A percentile compares a stretch with the other conserved stretches of the same genome.
These are phyloP conservation scores for Termitomyces sp. DNA, from an alignment of 768 basidiomycete genomes.

Conservation along the genomic window DNA sequence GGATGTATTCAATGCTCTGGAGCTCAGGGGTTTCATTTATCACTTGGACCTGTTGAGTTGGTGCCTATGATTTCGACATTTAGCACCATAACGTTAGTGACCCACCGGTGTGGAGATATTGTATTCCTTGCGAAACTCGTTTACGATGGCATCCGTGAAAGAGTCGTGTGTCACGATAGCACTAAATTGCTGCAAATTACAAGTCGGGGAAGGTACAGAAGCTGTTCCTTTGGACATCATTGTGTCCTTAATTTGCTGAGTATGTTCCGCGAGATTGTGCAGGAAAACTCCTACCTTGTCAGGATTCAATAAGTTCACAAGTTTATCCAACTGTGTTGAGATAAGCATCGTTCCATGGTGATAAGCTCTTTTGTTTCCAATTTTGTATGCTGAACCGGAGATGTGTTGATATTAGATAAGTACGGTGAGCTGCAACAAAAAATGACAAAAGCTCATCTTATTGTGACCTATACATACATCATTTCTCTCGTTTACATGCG, in stretches of 20 bases:
- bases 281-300: conserved; percentile 45
- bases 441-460: conserved; percentile 68
- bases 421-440: not conserved
- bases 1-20: conserved; percentile 52
- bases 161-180: conserved; percentile 52
- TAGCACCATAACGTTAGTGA: not conserved
- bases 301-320: conserved; percentile 67
- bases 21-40: conserved; percentile 43
- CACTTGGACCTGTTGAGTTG: conserved; percentile 26
- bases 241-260: conserved; percentile 42
- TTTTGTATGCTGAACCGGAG: conserved; percentile 97
- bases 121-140: conserved; percentile 64
- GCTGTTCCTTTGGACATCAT: conserved; percentile 84
- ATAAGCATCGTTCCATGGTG: conserved; percentile 99
- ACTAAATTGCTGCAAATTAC: conserved; percentile 64
- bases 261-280: not conserved
- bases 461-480: conserved; percentile 80
- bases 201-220: conserved; percentile 90
- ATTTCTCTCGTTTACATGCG: conserved; percentile 82
- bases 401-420: conserved; percentile 47
- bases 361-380: conserved; percentile 85
- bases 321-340: conserved; percentile 63
- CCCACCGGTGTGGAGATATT: conserved; percentile 25
- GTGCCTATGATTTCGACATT: not conserved
- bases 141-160: conserved; percentile 66